A percentile compares a stretch with the other conserved stretches of the same genome.
phyloP scores from a whole-genome alignment of 139 green algal genomes.

The Auxenochlorella pyrenoidosa region DNA sequence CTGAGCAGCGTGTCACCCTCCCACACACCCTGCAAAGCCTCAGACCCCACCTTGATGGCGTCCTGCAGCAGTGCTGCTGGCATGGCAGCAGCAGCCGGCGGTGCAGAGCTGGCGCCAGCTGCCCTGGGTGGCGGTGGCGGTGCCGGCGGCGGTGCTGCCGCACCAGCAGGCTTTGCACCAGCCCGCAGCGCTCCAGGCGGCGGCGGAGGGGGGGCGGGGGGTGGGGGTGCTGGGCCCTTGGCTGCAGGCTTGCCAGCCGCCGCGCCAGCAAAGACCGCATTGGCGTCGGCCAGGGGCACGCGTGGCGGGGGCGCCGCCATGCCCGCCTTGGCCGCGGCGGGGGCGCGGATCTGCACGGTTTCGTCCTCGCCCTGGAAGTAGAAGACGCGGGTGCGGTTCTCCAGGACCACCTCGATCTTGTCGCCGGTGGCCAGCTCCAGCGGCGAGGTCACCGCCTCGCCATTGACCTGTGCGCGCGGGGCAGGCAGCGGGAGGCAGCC shows the following conservation, averaged over 20 bases:
- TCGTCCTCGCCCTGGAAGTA: constrained; percentile 53
- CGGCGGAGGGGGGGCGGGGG: neutral
- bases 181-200: neutral
- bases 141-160: neutral
- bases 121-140: constrained; percentile 3
- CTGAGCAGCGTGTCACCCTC: neutral
- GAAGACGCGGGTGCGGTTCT: constrained; percentile 50
- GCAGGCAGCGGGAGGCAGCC: too few relatives aligned
- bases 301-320: neutral
- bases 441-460: constrained; percentile 32
- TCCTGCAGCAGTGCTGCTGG: constrained; percentile 27
- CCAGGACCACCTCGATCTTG: constrained; percentile 58
- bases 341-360: constrained; percentile 37
- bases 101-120: neutral
- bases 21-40: too few relatives aligned
- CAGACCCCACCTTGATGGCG: constrained; percentile 43
- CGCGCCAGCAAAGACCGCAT: neutral
- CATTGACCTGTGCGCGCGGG: constrained; percentile 34
- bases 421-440: constrained; percentile 53
- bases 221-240: neutral
- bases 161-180: neutral
- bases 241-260: neutral
- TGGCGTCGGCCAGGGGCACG: constrained; percentile 7
- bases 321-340: neutral
- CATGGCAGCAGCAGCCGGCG: neutral